Base-by-base conservation (phyloP, 352 stramenopile genomes). In the Phytophthora tentaculata region DNA sequence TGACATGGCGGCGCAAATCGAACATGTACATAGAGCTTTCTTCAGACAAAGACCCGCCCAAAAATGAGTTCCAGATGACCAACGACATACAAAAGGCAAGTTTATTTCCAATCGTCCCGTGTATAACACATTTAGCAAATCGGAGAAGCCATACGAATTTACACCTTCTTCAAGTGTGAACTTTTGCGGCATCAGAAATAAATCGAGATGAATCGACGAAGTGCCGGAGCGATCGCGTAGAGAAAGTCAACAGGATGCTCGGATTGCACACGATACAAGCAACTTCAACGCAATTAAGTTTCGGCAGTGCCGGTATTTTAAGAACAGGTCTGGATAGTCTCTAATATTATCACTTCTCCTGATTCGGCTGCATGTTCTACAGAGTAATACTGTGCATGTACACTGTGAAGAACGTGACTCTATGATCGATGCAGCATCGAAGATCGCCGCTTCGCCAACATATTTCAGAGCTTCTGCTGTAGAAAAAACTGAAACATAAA, bases 221-320 rank as follows among this genome's bases (percentile, higher is more conserved):
- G 57, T 35, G 47, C 57, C 57, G 45, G 57, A 64, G 57, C 57
- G 16, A 8, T 39, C 13, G 57, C 45, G n/a, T 28, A 64, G 57
- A 64, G 57, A 64, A 45, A 39, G 57, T 64, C 56, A 56, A 29
- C 17, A 37, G 24, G 32, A 56, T 26, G 44, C 44, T 56, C 29
- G 17, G 3, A 20, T 26, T 12, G 23, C 57, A 64, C 43, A 51
- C 20, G 57, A 57, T 41, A 41, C 47, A 4, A 41, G 17, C 20
- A 64, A 57, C 29, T 64, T 64, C 56, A 64, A 64, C 29, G 12
- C n/a, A n/a, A n/a, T n/a, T n/a, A n/a, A n/a, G n/a, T n/a, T n/a
- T n/a, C n/a, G 26, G 26, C 26, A 32, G 4, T 32, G 26, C 26
- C n/a, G n/a, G n/a, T n/a, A n/a, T n/a, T n/a, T n/a, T n/a, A n/a